Conservation (phyloP, 768 basidiomycete genomes). For the Agrocybe pediades region DNA sequence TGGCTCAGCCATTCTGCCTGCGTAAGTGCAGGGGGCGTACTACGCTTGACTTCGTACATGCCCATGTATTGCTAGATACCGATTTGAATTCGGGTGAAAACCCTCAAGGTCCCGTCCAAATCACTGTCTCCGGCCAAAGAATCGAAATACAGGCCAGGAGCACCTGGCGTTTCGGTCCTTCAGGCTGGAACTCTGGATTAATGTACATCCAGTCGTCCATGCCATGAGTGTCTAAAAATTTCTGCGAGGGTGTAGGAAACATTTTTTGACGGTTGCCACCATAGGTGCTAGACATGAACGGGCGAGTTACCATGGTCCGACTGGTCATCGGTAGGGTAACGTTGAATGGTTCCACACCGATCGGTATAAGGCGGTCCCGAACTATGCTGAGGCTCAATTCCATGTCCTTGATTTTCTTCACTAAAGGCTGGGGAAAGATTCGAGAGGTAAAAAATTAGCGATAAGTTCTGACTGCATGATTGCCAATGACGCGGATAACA, state of each 20-base stretch:
- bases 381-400: constrained; percentile 11
- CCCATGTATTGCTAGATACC: constrained; percentile 31
- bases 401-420: constrained; percentile 11
- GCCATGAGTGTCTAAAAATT: constrained; percentile 26
- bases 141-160: constrained; percentile 32
- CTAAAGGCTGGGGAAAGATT: constrained; percentile 11
- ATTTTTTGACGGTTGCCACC: constrained; percentile 35
- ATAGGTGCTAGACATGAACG: constrained; percentile 30
- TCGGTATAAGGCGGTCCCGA: constrained; percentile 15
- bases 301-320: constrained; percentile 26
- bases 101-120: neutral
- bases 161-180: constrained; percentile 37
- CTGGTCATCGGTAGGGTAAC: constrained; percentile 25
- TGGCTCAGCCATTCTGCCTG: constrained; percentile 27
- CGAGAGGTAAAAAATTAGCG: no score
- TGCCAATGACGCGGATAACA: neutral
- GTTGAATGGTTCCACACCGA: constrained; percentile 24
- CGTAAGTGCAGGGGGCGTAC: constrained; percentile 21
- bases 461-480: no score
- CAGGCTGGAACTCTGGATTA: constrained; percentile 31
- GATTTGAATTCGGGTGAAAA: constrained; percentile 22
- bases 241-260: constrained; percentile 21
- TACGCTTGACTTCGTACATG: constrained; percentile 23
- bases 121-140: neutral
- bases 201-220: constrained; percentile 35